phyloP scores from a whole-genome alignment of 306 rosid genomes.

The Arachis hypogaea region DNA sequence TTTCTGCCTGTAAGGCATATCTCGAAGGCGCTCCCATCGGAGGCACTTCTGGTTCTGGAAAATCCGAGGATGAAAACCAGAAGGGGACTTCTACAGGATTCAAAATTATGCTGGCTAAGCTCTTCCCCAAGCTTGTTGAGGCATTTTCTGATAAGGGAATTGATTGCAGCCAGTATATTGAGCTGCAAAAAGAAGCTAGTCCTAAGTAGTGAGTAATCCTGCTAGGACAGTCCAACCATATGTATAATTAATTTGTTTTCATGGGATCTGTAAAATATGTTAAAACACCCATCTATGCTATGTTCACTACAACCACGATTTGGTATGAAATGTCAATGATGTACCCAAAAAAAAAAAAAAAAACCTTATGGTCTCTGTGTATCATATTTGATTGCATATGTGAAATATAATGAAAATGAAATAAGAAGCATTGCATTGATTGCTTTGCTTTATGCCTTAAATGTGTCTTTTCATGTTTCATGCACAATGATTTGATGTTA shows the following conservation, averaged over 20 bases:
- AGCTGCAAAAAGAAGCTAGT: slow-evolving; percentile 44
- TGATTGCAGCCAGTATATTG: slow-evolving; percentile 64
- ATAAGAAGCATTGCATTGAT: slow-evolving; percentile 30
- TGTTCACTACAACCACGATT: slow-evolving; percentile 5
- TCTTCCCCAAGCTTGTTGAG: slow-evolving; percentile 77
- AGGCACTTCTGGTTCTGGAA: slow-evolving; percentile 45
- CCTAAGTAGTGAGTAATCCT: slow-evolving; percentile 16
- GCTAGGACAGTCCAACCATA: slow-evolving; percentile 33
- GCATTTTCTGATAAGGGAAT: slow-evolving; percentile 74
- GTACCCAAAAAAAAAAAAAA: slow-evolving; percentile 19
- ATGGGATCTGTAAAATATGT: slow-evolving; percentile 39
- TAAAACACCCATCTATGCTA: slow-evolving; percentile 3
- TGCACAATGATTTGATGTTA: too few species aligned
- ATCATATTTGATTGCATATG: slow-evolving; percentile 38
- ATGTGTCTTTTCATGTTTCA: not conserved
- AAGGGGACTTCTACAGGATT: slow-evolving; percentile 83
- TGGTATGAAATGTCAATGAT: slow-evolving; percentile 9
- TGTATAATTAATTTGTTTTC: slow-evolving; percentile 39
- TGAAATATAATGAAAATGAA: slow-evolving; percentile 16
- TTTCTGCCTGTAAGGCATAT: slow-evolving; percentile 71
- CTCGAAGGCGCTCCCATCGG: slow-evolving; percentile 86
- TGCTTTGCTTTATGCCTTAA: slow-evolving; percentile 15
- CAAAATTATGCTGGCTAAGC: slow-evolving; percentile 88
- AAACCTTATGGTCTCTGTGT: slow-evolving; percentile 26
- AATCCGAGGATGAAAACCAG: slow-evolving; percentile 46